Conservation (phyloP, 108 stramenopile genomes). For the Phaeodactylum tricornutum region DNA sequence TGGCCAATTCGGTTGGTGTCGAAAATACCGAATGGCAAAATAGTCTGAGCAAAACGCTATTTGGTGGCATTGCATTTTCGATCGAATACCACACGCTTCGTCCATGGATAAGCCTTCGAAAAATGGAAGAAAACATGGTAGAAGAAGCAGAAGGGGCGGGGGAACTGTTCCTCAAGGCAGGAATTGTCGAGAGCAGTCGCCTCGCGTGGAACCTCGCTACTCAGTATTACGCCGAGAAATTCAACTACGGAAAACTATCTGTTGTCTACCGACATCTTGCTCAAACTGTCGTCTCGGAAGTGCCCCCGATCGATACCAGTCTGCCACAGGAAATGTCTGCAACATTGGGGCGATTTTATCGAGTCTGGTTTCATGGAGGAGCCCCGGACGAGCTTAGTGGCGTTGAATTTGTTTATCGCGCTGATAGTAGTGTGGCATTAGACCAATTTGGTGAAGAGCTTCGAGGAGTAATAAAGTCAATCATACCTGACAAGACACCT, state of each 20-base stretch:
- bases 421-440: slow-evolving; percentile 41
- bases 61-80: slow-evolving; percentile 64
- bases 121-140: slow-evolving; percentile 79
- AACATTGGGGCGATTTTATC: slow-evolving; percentile 74
- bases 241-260: slow-evolving; percentile 68
- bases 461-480: slow-evolving; percentile 46
- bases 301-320: slow-evolving; percentile 65
- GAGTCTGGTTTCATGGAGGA: slow-evolving; percentile 85
- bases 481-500: slow-evolving; percentile 69
- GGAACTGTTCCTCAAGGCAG: slow-evolving; percentile 65
- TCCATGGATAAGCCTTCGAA: slow-evolving; percentile 59
- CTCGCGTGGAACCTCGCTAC: slow-evolving; percentile 65
- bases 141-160: slow-evolving; percentile 76
- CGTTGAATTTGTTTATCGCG: slow-evolving; percentile 74
- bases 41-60: slow-evolving; percentile 53
- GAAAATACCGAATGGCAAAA: slow-evolving; percentile 59
- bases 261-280: slow-evolving; percentile 58
- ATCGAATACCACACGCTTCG: slow-evolving; percentile 51
- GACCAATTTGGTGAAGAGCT: slow-evolving; percentile 63
- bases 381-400: slow-evolving; percentile 82
- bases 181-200: slow-evolving; percentile 75
- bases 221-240: slow-evolving; percentile 69
- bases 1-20: slow-evolving; percentile 65
- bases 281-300: slow-evolving; percentile 49
- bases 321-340: slow-evolving; percentile 49